A percentile compares a stretch with the other conserved stretches of the same genome.
phyloP scores from a whole-genome alignment of 2,329 filamentous ascomycete genomes.

The Aureobasidium zeae region DNA sequence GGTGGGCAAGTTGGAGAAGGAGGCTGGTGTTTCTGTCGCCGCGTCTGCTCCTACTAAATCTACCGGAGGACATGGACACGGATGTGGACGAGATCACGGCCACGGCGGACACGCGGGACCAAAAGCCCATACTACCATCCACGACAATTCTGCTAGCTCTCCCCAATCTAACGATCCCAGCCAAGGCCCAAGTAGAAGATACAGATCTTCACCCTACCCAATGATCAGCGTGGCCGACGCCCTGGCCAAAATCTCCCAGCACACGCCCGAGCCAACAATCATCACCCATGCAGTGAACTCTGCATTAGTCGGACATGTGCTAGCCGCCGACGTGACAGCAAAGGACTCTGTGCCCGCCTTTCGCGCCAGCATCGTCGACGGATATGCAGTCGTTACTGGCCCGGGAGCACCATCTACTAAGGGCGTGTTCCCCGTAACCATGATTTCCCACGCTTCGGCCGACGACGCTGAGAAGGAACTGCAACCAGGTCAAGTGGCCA shows the following conservation, averaged over 20 bases:
- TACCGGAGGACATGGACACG: conserved; percentile 30
- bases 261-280: conserved; percentile 57
- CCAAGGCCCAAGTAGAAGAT: conserved; percentile 55
- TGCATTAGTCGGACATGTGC: conserved; percentile 61
- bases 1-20: conserved; percentile 70
- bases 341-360: conserved; percentile 83
- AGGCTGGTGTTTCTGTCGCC: conserved; percentile 63
- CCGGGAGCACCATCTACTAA: conserved; percentile 52
- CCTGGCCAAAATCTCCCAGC: conserved; percentile 58
- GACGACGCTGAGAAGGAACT: conserved; percentile 56
- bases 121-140: conserved; percentile 62
- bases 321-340: conserved; percentile 75
- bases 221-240: conserved; percentile 85
- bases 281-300: conserved; percentile 53
- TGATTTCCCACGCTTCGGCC: conserved; percentile 76
- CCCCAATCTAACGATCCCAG: conserved; percentile 50
- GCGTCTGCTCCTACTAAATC: conserved; percentile 1
- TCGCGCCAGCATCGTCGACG: conserved; percentile 91
- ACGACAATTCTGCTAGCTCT: conserved; percentile 42
- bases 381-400: conserved; percentile 71
- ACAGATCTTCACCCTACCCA: conserved; percentile 80
- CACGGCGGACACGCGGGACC: conserved; percentile 46
- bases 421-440: conserved; percentile 76
- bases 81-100: conserved; percentile 44
- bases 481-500: conserved; percentile 65